Evolutionary conservation across 2,329 filamentous ascomycete species (phyloP), one percentile per base, ranked within the genome.

Genomic region (Alternaria angustiovoidea): DNA sequence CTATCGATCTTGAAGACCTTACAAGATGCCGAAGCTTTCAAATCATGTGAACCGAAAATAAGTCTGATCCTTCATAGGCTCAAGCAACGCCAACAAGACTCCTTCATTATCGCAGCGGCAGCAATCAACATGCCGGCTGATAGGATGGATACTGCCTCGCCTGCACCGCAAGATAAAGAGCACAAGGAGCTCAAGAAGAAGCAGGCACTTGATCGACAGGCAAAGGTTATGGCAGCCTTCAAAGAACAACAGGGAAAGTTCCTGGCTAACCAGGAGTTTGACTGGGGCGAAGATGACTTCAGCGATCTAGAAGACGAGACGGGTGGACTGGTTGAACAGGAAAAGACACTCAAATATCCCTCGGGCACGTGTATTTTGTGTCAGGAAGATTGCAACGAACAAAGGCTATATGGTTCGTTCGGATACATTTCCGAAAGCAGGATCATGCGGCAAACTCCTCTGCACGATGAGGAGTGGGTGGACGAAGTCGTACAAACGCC

Each of bases 241-340:
- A 95, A 98, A 76, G 91, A 97, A 75, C 94, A 99, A 74, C 96
- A 98, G 76, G 94, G 96, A 79, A 95, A 88, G 71, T 99, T 99
- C 80, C 82, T 99, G 81, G 91, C 92, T 57, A 95, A 90, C 65
- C 94, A 97, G 77, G 90, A 89, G 42, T 87, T 97, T 61, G 91
- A 97, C 77, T 97, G 93, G 91, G 93, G 92, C 14, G 91, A 95
- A 61, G 87, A 93, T 51, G 92, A 91, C n/a, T 88, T 91, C 39
- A 85, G 89, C 26, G 90, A 95, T 47, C 86, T 92, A 28, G 89
- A 91, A 54, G 88, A 91, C 52, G 86, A 87, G 39, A 80, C 82
- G 28, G 83, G 85, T 43, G 76, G 79, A 7, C 82, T 86, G 8
- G 82, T 85, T 11, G 87, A 89, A 64, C 86, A 92, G 69, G 86